Evolutionary conservation across 148 eudicot species (phyloP).

Genomic region (Camellia sinensis): DNA sequence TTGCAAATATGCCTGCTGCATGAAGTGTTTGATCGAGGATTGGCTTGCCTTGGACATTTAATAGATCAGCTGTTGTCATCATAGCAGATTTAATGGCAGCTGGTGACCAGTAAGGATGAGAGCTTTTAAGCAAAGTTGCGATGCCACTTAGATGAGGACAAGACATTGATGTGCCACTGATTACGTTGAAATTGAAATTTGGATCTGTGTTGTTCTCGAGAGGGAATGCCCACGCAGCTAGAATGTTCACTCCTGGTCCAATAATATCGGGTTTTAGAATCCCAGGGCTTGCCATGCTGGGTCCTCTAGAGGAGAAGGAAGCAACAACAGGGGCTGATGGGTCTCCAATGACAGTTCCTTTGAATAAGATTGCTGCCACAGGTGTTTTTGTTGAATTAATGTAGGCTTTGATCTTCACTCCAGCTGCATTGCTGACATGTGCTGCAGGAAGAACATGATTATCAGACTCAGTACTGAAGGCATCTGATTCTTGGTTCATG

Average conservation of each 20-base stretch:
- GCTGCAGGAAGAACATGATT: slow-evolving; percentile 18
- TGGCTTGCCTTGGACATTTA: slow-evolving; percentile 13
- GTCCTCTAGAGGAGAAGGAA: slow-evolving; percentile 28
- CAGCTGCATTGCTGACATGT: slow-evolving; percentile 8
- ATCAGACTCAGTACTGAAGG: background rate
- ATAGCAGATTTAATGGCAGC: slow-evolving; percentile 28
- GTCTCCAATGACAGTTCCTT: slow-evolving; percentile 26
- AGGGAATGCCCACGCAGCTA: slow-evolving; percentile 27
- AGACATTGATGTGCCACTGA: slow-evolving; percentile 25
- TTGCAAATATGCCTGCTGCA: slow-evolving; percentile 22
- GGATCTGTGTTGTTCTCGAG: slow-evolving; percentile 9
- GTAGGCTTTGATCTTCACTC: slow-evolving; percentile 7
- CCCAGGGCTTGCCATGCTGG: slow-evolving; percentile 20
- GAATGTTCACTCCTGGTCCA: slow-evolving; percentile 23
- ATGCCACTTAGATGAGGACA: slow-evolving; percentile 34
- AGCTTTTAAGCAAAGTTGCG: slow-evolving; percentile 28
- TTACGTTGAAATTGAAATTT: slow-evolving; percentile 13
- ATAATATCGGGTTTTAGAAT: slow-evolving; percentile 18
- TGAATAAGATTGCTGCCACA: slow-evolving; percentile 3
- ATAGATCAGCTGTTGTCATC: slow-evolving; percentile 23
- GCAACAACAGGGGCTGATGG: slow-evolving; percentile 17
- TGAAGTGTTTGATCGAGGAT: slow-evolving; percentile 18
- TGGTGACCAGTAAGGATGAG: slow-evolving; percentile 33
- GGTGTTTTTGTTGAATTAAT: slow-evolving; percentile 14
- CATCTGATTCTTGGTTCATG: background rate